Conservation (phyloP, 805 yeast genomes). For the Candida dajiaensis region DNA sequence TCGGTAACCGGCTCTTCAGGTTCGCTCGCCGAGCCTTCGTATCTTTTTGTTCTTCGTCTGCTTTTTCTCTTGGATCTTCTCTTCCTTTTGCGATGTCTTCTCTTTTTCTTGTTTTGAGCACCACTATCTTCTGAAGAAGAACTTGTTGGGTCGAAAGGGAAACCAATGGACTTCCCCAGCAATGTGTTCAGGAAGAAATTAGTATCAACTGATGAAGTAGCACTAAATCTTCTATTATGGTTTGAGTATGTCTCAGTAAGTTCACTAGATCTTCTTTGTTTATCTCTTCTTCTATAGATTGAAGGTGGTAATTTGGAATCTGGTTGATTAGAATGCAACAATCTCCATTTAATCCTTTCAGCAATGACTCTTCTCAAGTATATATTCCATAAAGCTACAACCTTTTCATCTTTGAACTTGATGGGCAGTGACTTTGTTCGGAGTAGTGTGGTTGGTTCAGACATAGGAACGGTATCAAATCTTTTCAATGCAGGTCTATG, state of each 20-base stretch:
- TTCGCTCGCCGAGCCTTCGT: not conserved
- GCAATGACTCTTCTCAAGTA: constrained; percentile 28
- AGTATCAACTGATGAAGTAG: constrained; percentile 20
- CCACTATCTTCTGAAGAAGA: constrained; percentile 1
- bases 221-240: constrained; percentile 6
- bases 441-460: constrained; percentile 2
- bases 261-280: constrained; percentile 1
- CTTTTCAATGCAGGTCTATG: constrained; percentile 9
- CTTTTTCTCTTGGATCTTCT: not conserved
- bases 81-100: not conserved
- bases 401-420: constrained; percentile 6
- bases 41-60: not conserved
- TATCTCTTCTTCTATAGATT: constrained; percentile 2
- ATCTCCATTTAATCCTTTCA: constrained; percentile 27
- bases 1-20: constrained; percentile 8
- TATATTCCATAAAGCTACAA: constrained; percentile 27
- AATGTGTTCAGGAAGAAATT: constrained; percentile 14
- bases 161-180: constrained; percentile 3
- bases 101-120: not conserved
- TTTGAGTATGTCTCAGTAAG: not conserved
- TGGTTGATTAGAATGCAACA: constrained; percentile 13
- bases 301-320: not conserved
- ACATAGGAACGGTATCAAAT: constrained; percentile 12
- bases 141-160: constrained; percentile 3
- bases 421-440: constrained; percentile 21